Percentiles rank a stretch among this genome's conserved stretches.
These are phyloP conservation scores for Quercus mongolica DNA, from an alignment of 306 rosid species.

Conservation along the genomic window DNA sequence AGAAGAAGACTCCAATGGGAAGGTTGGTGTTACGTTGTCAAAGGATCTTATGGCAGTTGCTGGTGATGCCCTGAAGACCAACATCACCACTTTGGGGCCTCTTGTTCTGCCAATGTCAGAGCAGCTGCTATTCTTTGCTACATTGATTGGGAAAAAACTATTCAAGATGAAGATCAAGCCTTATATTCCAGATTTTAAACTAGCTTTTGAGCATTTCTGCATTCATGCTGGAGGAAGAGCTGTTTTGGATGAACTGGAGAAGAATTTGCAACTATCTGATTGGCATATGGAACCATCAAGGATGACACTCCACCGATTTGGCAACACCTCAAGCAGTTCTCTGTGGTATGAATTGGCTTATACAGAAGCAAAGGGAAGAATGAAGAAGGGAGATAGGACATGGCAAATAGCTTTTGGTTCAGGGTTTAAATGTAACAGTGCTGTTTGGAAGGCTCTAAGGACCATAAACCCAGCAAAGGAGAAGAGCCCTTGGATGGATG, in stretches of 20 bases:
- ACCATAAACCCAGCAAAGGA: conserved; percentile 68
- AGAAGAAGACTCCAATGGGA: conserved; percentile 75
- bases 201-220: conserved; percentile 92
- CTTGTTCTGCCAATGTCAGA: conserved; percentile 87
- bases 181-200: conserved; percentile 84
- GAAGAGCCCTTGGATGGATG: conserved; percentile 79
- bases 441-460: conserved; percentile 87
- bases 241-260: conserved; percentile 86
- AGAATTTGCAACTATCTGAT: conserved; percentile 77
- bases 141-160: conserved; percentile 62
- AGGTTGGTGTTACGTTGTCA: conserved; percentile 81
- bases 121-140: conserved; percentile 76
- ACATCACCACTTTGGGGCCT: conserved; percentile 87
- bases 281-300: conserved; percentile 99
- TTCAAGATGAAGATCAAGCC: conserved; percentile 89
- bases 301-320: conserved; percentile 88
- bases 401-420: conserved; percentile 97
- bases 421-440: conserved; percentile 91
- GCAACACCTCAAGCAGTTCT: conserved; percentile 92
- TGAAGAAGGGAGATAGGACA: conserved; percentile 80
- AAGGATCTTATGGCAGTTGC: conserved; percentile 94
- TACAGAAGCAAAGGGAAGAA: conserved; percentile 86
- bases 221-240: conserved; percentile 94
- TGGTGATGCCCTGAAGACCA: conserved; percentile 84
- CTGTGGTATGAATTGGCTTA: conserved; percentile 91